Base-by-base conservation (phyloP, 805 yeast genomes). In the Ogataea pini region DNA sequence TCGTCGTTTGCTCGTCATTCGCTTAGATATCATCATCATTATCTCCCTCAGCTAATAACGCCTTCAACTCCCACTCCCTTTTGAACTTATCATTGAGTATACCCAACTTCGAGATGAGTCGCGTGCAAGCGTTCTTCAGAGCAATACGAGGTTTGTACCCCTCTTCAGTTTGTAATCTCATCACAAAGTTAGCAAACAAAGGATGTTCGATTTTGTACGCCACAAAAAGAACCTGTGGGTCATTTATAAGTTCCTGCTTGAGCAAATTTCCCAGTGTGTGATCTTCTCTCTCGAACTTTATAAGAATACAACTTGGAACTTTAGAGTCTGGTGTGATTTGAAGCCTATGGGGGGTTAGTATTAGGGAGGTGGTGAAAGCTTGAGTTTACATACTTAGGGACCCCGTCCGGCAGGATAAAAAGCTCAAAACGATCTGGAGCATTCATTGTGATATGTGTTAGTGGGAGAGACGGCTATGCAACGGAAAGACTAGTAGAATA, bases 381-480 rank as follows among this genome's bases (percentile, higher is more conserved):
- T 13, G 19, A 12, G 32, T 22, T 19, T 14, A 76, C 88, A 28
- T 75, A 84, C 88, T 94, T 94, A 44, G 92, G 86, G 46, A 89
- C 95, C 46, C 99, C 98, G 68, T 94, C 99, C n/a, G 97, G 98
- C 60, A 94, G 77, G 59, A 94, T 81, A 67, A 94, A 94, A 34
- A 94, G 81, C 76, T 94, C 99, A 68, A 92, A 94, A 78, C 99
- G 85, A 73, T 94, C 99, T 70, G 99, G 99, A 63, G 98, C 98
- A 73, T 94, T 94, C 99, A 94, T 92, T 48, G 39, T 61, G 42
- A 29, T 33, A 45, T 38, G 36, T 17, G 20, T 5, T 34, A 5
- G 28, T n/a, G 16, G 20, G 27, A 18, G n/a, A 31, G 5, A 8
- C 7, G 17, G 31, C 9, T 28, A 10, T 28, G 8, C 4, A 12